Evolutionary conservation across 192 early-diverging fungal species (phyloP).

Genomic region (Umbelopsis sp.): DNA sequence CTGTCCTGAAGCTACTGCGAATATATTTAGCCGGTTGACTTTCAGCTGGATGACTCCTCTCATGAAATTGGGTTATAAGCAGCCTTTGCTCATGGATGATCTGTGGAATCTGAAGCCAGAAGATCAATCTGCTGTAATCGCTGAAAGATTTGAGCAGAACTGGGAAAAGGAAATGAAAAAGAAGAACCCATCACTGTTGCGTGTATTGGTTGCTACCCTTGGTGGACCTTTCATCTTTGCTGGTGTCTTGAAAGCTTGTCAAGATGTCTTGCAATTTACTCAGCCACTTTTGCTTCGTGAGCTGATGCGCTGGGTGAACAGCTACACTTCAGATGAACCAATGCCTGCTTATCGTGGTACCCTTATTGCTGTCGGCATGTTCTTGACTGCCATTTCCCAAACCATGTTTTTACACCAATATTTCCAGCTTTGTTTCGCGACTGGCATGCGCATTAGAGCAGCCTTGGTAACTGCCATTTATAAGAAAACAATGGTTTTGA

Average conservation of each 20-base stretch:
- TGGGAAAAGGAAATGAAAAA: slow-evolving; percentile 78
- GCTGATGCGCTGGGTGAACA: slow-evolving; percentile 70
- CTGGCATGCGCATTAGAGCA: slow-evolving; percentile 74
- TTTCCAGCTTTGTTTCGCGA: slow-evolving; percentile 80
- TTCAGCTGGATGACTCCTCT: slow-evolving; percentile 92
- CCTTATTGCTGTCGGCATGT: slow-evolving; percentile 82
- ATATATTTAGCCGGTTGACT: slow-evolving; percentile 80
- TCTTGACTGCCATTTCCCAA: slow-evolving; percentile 71
- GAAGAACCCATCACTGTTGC: slow-evolving; percentile 68
- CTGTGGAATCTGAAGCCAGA: slow-evolving; percentile 64
- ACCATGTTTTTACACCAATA: slow-evolving; percentile 87
- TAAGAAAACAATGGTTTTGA: slow-evolving; percentile 80
- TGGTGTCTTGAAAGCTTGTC: slow-evolving; percentile 74
- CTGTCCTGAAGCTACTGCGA: slow-evolving; percentile 81
- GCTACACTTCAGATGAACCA: slow-evolving; percentile 54
- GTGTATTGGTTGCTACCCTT: slow-evolving; percentile 61
- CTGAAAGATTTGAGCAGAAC: slow-evolving; percentile 60
- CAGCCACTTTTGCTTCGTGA: slow-evolving; percentile 79
- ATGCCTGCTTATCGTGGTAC: slow-evolving; percentile 76
- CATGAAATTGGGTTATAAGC: slow-evolving; percentile 78
- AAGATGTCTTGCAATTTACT: slow-evolving; percentile 77
- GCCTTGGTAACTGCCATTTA: slow-evolving; percentile 84
- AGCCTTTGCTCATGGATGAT: slow-evolving; percentile 78
- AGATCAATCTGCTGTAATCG: slow-evolving; percentile 62
- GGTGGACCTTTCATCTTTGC: slow-evolving; percentile 71